These are phyloP conservation scores for Chenopodium suecicum DNA, from an alignment of 148 eudicot species.

Conservation along the genomic window DNA sequence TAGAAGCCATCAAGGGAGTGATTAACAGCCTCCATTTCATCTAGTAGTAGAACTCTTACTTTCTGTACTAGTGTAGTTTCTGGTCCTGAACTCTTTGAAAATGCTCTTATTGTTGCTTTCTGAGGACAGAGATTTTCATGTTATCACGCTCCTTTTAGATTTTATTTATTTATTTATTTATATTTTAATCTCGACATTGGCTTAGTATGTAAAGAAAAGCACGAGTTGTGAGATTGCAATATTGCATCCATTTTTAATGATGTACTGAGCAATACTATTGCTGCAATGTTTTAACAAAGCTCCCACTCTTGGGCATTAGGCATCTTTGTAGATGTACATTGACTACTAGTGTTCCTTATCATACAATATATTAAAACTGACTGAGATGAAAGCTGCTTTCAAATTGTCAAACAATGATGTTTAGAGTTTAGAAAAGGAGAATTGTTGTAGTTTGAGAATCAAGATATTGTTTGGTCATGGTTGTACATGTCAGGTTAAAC, in stretches of 20 bases:
- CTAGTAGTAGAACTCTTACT: background rate
- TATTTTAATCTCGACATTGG: too few species aligned
- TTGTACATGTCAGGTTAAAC: background rate
- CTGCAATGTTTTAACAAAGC: background rate
- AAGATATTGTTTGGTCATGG: background rate
- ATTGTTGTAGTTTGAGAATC: background rate
- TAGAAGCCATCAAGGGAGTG: background rate
- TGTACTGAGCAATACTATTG: background rate
- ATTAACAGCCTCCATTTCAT: background rate
- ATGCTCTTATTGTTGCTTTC: background rate
- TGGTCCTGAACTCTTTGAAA: background rate
- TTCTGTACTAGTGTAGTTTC: background rate
- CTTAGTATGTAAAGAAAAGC: background rate
- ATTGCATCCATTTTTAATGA: too few species aligned
- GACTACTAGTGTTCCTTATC: background rate
- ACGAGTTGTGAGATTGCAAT: background rate
- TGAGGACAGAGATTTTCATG: background rate
- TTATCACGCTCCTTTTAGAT: background rate
- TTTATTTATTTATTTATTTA: too few species aligned
- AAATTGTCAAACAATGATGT: background rate
- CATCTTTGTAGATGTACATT: background rate
- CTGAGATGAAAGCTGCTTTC: background rate
- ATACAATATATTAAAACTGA: background rate
- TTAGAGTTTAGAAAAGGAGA: background rate
- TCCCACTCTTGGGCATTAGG: background rate